These are phyloP conservation scores for Citrus hindsii DNA, from an alignment of 345 rosid genomes.

Conservation along the genomic window DNA sequence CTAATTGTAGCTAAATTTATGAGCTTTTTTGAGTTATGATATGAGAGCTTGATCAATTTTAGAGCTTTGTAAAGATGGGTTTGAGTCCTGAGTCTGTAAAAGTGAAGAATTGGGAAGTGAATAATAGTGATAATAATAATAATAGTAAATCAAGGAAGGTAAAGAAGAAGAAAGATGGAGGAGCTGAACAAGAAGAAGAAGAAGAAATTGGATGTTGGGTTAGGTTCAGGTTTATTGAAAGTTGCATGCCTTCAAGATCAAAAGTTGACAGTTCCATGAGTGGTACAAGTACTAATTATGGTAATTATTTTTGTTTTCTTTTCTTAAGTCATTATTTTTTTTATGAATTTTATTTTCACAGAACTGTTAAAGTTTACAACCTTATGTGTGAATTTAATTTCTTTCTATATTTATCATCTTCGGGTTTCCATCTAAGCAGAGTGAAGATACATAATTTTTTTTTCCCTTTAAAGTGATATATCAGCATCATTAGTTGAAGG, in stretches of 20 bases:
- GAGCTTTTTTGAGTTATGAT: background rate
- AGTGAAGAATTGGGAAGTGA: conserved; percentile 31
- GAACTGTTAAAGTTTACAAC: background rate
- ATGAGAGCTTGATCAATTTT: conserved; percentile 3
- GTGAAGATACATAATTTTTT: background rate
- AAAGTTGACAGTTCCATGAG: conserved; percentile 74
- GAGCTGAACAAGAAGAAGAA: conserved; percentile 29
- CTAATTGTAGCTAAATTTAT: conserved; percentile 4
- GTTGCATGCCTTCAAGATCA: conserved; percentile 78
- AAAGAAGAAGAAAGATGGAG: conserved; percentile 46
- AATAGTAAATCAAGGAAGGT: conserved; percentile 23
- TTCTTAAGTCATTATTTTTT: background rate
- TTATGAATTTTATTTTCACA: background rate
- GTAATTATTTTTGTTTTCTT: conserved; percentile 16
- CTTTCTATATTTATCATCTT: background rate
- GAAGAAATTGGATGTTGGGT: conserved; percentile 64
- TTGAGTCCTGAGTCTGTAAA: conserved; percentile 32
- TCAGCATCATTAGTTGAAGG: background rate
- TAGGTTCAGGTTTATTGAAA: conserved; percentile 45
- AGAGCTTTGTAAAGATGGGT: conserved; percentile 29
- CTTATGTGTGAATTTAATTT: background rate
- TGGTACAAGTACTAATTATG: conserved; percentile 41
- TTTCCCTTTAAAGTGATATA: background rate
- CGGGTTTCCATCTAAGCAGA: background rate
- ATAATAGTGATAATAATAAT: background rate